A percentile compares a stretch with the other conserved stretches of the same genome.
phyloP scores from a whole-genome alignment of 345 rosid genomes.

The Rhizophora apiculata region DNA sequence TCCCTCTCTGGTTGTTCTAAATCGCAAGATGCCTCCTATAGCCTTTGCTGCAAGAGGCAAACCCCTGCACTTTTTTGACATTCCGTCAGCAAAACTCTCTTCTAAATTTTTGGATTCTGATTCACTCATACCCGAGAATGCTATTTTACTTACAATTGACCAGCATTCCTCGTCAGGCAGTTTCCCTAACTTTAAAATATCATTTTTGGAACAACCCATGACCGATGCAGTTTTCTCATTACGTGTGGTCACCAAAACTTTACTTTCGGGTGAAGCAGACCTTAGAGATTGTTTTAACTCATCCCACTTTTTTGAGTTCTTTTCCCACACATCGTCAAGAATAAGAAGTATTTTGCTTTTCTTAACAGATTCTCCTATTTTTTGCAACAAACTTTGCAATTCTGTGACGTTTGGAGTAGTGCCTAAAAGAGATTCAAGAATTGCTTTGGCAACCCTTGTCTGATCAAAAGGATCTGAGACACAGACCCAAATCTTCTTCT shows the following conservation, averaged over 20 bases:
- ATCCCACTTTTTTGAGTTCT: neutral
- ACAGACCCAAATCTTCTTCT: too few species aligned
- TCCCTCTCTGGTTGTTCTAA: constrained; percentile 2
- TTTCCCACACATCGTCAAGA: constrained; percentile 12
- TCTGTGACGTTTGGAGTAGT: too few species aligned
- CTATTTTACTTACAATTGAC: constrained; percentile 1
- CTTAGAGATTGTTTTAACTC: neutral
- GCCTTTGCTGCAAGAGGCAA: constrained; percentile 11
- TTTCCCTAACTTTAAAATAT: neutral
- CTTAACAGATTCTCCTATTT: neutral
- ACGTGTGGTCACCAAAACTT: neutral
- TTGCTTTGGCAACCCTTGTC: too few species aligned
- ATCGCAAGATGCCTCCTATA: constrained; percentile 10
- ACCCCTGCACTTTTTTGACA: neutral
- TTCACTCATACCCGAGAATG: neutral
- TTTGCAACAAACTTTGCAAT: neutral
- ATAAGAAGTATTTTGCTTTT: neutral
- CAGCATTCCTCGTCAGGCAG: neutral
- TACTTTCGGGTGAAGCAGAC: neutral
- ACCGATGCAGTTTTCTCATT: neutral
- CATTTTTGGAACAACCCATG: neutral
- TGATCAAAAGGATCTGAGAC: too few species aligned
- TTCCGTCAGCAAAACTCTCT: too few species aligned
- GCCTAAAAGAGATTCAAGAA: too few species aligned
- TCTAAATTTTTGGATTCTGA: neutral